Evolutionary conservation across 257 asterid genomes (phyloP).

Genomic region (Solanum ossicruentum): DNA sequence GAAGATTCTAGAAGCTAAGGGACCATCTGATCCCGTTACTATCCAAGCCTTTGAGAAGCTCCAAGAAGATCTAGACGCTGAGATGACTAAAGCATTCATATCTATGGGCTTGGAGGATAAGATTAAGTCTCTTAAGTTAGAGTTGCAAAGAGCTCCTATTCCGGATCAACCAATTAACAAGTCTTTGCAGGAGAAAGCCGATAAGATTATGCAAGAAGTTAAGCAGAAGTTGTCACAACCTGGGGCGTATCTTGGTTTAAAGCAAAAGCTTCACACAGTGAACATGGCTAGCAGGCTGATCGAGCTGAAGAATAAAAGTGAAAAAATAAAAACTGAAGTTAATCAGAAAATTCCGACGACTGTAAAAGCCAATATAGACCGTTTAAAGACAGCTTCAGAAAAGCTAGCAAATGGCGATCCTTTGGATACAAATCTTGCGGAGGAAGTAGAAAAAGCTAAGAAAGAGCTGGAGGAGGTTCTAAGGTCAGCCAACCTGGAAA

Average conservation of each 20-base stretch:
- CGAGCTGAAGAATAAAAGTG: slow-evolving; percentile 22
- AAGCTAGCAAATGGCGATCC: slow-evolving; percentile 11
- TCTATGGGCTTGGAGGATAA: slow-evolving; percentile 50
- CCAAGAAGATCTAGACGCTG: slow-evolving; percentile 37
- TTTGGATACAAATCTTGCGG: slow-evolving; percentile 15
- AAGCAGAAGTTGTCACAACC: slow-evolving; percentile 49
- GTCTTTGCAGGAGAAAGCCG: slow-evolving; percentile 25
- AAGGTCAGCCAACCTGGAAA: slow-evolving; percentile 29
- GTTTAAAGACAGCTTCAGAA: slow-evolving; percentile 17
- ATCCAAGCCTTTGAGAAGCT: slow-evolving; percentile 41
- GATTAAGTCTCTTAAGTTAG: slow-evolving; percentile 32
- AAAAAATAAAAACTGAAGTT: slow-evolving; percentile 29
- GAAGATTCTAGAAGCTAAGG: slow-evolving; percentile 37
- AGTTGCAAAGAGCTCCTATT: slow-evolving; percentile 22
- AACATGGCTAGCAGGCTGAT: slow-evolving; percentile 17
- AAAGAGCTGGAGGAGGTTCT: slow-evolving; percentile 39
- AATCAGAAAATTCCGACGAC: slow-evolving; percentile 28
- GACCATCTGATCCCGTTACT: slow-evolving; percentile 20
- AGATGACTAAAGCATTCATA: slow-evolving; percentile 53
- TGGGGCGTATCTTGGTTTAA: slow-evolving; percentile 29
- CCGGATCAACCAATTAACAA: slow-evolving; percentile 16
- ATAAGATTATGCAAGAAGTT: slow-evolving; percentile 28
- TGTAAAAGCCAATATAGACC: slow-evolving; percentile 19
- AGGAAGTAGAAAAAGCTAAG: slow-evolving; percentile 15
- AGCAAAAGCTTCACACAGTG: slow-evolving; percentile 41